phyloP scores from a whole-genome alignment of 1,139 yeast genomes.

The Blastobotrys apis region DNA sequence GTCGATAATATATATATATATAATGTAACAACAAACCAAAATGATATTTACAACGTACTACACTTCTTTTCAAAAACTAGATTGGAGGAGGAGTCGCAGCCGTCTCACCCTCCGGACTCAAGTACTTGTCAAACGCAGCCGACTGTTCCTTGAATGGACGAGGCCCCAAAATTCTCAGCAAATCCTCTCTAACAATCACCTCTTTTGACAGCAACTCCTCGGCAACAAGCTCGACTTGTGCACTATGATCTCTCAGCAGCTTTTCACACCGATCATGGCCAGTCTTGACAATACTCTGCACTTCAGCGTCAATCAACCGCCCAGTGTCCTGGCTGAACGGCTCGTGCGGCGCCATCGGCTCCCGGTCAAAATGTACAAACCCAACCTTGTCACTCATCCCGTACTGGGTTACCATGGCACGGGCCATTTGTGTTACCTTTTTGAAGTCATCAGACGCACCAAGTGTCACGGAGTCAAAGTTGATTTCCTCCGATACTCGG shows the following conservation, averaged over 20 bases:
- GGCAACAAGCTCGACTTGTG: conserved; percentile 80
- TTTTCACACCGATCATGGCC: conserved; percentile 68
- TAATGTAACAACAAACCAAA: neutral
- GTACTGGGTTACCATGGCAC: conserved; percentile 82
- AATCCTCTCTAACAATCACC: conserved; percentile 84
- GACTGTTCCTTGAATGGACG: conserved; percentile 87
- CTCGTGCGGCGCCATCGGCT: conserved; percentile 47
- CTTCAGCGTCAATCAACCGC: conserved; percentile 72
- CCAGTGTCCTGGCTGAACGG: conserved; percentile 91
- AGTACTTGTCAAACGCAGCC: conserved; percentile 89
- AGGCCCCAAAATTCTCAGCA: conserved; percentile 80
- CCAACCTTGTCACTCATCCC: conserved; percentile 92
- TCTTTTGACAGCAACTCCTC: conserved; percentile 78
- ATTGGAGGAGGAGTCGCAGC: neutral
- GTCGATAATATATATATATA: conserved; percentile 21
- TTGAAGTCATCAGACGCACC: conserved; percentile 97
- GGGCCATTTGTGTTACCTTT: conserved; percentile 93
- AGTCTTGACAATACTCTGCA: conserved; percentile 71
- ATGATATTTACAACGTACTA: neutral
- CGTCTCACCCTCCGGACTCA: conserved; percentile 18
- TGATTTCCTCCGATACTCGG: conserved; percentile 89
- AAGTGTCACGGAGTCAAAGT: conserved; percentile 83
- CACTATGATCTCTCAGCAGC: conserved; percentile 63
- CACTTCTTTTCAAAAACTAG: neutral
- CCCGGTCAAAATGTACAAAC: conserved; percentile 68